phyloP scores from a whole-genome alignment of 139 green algal genomes.

The Haematococcus sp. region DNA sequence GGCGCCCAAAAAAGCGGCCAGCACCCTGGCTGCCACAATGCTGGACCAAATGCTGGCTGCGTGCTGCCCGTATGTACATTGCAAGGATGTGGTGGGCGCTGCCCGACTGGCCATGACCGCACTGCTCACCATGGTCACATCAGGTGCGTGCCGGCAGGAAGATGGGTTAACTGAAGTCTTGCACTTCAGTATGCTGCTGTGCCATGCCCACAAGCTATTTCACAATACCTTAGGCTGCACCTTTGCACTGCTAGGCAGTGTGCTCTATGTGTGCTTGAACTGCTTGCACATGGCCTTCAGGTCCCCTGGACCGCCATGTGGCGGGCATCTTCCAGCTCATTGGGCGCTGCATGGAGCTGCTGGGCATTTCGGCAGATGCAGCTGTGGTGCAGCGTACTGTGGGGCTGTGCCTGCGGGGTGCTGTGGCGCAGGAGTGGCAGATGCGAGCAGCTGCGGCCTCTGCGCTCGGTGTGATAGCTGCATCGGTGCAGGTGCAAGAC shows the following conservation, averaged over 20 bases:
- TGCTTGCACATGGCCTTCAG: too few species aligned
- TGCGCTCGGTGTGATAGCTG: background rate
- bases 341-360: background rate
- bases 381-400: background rate
- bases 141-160: background rate
- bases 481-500: background rate
- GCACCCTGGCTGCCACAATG: background rate
- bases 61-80: constrained; percentile 1
- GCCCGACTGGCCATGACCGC: background rate
- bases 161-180: background rate
- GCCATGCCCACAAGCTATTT: background rate
- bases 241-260: background rate
- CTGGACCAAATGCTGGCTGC: background rate
- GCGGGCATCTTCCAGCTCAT: background rate
- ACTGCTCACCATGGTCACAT: background rate
- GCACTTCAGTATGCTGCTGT: background rate
- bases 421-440: background rate
- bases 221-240: background rate
- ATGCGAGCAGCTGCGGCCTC: background rate
- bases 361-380: background rate
- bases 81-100: background rate
- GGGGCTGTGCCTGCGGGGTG: background rate
- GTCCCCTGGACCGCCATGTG: background rate
- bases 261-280: background rate
- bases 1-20: too few species aligned